Conservation (phyloP, 2,329 filamentous ascomycete genomes). For the Diaporthe caulivora region DNA sequence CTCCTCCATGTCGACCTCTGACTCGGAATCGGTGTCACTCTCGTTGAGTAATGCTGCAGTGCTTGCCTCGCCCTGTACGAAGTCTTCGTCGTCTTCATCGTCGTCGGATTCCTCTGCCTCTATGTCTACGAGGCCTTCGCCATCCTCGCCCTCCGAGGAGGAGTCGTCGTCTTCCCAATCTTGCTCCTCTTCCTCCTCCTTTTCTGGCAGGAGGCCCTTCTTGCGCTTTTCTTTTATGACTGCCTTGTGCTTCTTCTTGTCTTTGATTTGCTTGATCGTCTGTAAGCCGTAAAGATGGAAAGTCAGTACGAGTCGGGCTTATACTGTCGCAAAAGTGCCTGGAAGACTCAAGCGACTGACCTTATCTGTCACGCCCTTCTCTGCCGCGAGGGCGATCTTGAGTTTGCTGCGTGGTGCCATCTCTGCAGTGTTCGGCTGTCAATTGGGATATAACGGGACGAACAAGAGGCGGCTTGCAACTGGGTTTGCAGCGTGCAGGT, state of each 20-base stretch:
- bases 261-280: conserved; percentile 60
- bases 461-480: not conserved
- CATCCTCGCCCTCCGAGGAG: conserved; percentile 48
- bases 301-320: not conserved
- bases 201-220: conserved; percentile 45
- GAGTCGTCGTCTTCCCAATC: conserved; percentile 53
- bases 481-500: conserved; percentile 21
- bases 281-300: not conserved
- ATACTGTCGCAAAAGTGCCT: conserved; percentile 4
- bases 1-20: conserved; percentile 82
- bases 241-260: conserved; percentile 61
- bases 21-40: conserved; percentile 71
- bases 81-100: conserved; percentile 45
- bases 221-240: conserved; percentile 53
- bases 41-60: conserved; percentile 65
- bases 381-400: conserved; percentile 65
- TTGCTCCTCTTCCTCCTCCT: conserved; percentile 47
- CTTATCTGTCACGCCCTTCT: conserved; percentile 63
- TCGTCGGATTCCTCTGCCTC: conserved; percentile 46
- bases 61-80: conserved; percentile 41
- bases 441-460: not conserved
- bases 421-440: not conserved
- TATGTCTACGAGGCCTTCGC: conserved; percentile 37
- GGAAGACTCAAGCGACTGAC: not conserved
- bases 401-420: conserved; percentile 56